phyloP scores from a whole-genome alignment of 2,329 filamentous ascomycete species.

The Aspergillus unguis region DNA sequence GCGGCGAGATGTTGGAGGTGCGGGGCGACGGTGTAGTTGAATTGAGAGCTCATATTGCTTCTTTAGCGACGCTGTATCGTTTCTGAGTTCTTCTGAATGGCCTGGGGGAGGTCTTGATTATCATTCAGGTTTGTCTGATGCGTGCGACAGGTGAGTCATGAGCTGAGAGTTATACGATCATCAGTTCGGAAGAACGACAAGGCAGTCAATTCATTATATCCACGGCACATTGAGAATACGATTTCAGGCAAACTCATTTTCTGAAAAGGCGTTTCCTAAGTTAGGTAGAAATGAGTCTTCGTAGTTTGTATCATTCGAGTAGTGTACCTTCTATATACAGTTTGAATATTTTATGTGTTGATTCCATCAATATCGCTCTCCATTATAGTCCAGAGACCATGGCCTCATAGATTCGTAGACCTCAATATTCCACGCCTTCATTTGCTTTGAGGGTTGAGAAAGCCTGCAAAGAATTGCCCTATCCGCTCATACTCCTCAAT shows the following conservation, averaged over 20 bases:
- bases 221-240: too few species aligned
- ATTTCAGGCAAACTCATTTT: too few species aligned
- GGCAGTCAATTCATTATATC: too few species aligned
- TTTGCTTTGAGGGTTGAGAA: slow-evolving; percentile 22
- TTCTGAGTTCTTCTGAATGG: background rate
- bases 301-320: too few species aligned
- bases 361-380: too few species aligned
- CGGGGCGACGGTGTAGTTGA: slow-evolving; percentile 17
- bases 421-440: background rate
- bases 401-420: too few species aligned
- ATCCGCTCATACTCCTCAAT: slow-evolving; percentile 33
- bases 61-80: background rate
- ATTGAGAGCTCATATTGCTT: slow-evolving; percentile 1
- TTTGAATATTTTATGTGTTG: too few species aligned
- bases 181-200: too few species aligned
- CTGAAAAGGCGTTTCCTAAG: too few species aligned
- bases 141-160: background rate
- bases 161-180: background rate
- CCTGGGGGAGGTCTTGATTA: background rate
- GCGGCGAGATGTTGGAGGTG: slow-evolving; percentile 30
- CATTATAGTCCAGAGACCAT: too few species aligned
- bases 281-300: too few species aligned
- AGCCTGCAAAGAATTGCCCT: slow-evolving; percentile 36
- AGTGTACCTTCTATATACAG: too few species aligned
- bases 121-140: background rate